Evolutionary conservation across 177 flowering plant species (phyloP).

Genomic region (Telopea speciosissima): DNA sequence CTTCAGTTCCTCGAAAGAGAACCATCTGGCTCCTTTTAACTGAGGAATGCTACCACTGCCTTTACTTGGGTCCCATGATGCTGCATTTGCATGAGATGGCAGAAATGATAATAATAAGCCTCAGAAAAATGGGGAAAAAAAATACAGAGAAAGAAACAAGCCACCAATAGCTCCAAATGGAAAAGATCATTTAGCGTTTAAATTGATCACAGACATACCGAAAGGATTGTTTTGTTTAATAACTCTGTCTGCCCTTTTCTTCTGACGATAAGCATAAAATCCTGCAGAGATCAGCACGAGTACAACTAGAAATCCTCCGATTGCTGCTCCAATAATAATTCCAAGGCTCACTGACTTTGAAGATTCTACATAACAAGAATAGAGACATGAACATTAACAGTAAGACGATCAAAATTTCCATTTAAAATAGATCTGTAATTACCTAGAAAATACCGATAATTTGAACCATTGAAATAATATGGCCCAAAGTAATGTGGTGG

Average conservation of each 20-base stretch:
- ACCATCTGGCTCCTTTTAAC: conserved; percentile 12
- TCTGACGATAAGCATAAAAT: background rate
- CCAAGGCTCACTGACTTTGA: background rate
- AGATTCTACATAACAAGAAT: background rate
- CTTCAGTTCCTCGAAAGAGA: conserved; percentile 10
- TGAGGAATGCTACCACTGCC: background rate
- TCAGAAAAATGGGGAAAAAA: background rate
- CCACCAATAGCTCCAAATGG: no score
- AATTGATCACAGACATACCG: conserved; percentile 25
- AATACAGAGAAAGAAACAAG: no score
- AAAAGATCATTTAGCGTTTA: background rate
- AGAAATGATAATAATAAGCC: no score
- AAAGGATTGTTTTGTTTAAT: conserved; percentile 33
- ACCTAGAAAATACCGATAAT: conserved; percentile 26
- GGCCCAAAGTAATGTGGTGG: conserved; percentile 28
- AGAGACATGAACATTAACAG: background rate
- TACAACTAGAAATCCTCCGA: background rate
- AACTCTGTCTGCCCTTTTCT: conserved; percentile 24
- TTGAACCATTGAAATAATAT: conserved; percentile 18
- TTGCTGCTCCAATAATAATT: background rate
- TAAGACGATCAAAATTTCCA: background rate
- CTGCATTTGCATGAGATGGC: conserved; percentile 8
- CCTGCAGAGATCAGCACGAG: background rate
- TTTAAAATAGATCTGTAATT: background rate
- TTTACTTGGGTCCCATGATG: background rate